Percentiles rank a stretch among this genome's conserved stretches.
These are phyloP conservation scores for Tulasnella sp. DNA, from an alignment of 768 basidiomycete genomes.

Conservation along the genomic window DNA sequence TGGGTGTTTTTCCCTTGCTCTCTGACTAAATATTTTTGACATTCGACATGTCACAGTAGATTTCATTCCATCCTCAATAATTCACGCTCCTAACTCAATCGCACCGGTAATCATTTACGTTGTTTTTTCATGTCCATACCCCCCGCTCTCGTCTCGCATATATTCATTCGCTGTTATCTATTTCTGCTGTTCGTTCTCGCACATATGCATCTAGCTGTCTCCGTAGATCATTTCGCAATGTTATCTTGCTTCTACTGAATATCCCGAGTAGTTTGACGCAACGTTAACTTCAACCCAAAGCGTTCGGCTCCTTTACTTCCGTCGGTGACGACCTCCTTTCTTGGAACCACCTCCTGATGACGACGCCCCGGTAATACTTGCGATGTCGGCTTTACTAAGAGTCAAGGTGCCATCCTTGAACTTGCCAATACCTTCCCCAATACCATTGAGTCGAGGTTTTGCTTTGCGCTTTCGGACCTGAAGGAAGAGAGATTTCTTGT, in stretches of 20 bases:
- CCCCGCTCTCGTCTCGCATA: background rate
- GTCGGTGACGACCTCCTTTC: background rate
- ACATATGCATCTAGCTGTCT: background rate
- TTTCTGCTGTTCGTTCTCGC: background rate
- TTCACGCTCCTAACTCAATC: background rate
- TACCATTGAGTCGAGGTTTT: slow-evolving; percentile 51
- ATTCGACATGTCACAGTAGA: background rate
- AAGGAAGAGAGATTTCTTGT: slow-evolving; percentile 55
- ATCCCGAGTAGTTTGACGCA: background rate
- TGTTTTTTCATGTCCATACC: background rate
- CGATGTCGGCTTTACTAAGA: slow-evolving; percentile 56
- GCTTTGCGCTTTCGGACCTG: slow-evolving; percentile 27
- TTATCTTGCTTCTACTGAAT: background rate
- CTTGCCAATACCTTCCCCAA: slow-evolving; percentile 71
- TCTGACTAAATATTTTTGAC: background rate
- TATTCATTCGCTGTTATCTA: background rate
- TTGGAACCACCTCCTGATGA: background rate
- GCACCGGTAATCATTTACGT: background rate
- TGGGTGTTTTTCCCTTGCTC: background rate
- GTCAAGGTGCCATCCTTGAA: slow-evolving; percentile 62
- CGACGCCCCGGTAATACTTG: slow-evolving; percentile 31
- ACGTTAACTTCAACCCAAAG: background rate
- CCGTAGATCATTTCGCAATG: background rate
- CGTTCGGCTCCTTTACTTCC: background rate
- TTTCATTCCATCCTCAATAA: background rate